A percentile compares a stretch with the other conserved stretches of the same genome.
These are phyloP conservation scores for Hymenoscyphus scutula DNA, from an alignment of 2,329 filamentous ascomycete species.

Conservation along the genomic window DNA sequence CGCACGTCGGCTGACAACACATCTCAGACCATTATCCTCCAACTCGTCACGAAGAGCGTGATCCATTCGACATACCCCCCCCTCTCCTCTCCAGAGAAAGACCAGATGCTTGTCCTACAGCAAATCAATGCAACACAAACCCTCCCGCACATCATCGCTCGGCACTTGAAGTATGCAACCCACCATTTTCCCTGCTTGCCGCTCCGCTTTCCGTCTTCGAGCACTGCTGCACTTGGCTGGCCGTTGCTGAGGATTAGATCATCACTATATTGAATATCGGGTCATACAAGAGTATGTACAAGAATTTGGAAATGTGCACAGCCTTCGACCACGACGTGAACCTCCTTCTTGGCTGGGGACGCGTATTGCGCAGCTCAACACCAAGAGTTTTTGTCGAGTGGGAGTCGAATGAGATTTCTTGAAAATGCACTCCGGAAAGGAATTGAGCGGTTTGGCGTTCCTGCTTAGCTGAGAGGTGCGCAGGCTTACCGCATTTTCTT, in stretches of 20 bases:
- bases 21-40: background rate
- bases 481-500: constrained; percentile 12
- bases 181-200: background rate
- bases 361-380: background rate
- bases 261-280: background rate
- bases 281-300: background rate
- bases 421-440: too few relatives aligned
- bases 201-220: background rate
- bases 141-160: background rate
- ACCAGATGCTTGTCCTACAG: constrained; percentile 1
- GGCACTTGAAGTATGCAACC: background rate
- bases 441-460: too few relatives aligned
- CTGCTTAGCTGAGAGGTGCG: background rate
- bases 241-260: background rate
- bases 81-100: too few relatives aligned
- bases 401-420: background rate
- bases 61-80: background rate
- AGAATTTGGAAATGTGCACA: background rate
- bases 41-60: constrained; percentile 1
- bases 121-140: constrained; percentile 1
- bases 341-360: background rate
- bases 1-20: background rate
- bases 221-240: background rate
- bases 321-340: background rate
- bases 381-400: background rate